phyloP scores from a whole-genome alignment of 2,329 filamentous ascomycete species.

The Periconia sp. region DNA sequence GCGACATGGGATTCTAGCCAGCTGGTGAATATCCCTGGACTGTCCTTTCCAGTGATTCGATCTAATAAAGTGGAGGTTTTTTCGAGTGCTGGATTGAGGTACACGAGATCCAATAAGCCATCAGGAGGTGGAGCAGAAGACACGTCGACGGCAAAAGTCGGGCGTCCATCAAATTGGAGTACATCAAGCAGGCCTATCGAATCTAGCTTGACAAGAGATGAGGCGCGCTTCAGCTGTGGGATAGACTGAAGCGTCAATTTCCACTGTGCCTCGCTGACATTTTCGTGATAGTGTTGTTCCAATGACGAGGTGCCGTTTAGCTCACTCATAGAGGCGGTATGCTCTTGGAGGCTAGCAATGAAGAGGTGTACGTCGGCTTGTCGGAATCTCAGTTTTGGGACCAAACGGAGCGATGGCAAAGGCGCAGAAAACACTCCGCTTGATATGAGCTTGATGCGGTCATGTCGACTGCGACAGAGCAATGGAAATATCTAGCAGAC shows the following conservation, averaged over 20 bases:
- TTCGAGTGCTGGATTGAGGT: slow-evolving; percentile 33
- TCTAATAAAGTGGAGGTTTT: slow-evolving; percentile 19
- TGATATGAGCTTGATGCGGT: too few relatives aligned
- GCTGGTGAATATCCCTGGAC: slow-evolving; percentile 19
- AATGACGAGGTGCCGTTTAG: not conserved
- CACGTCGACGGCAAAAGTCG: slow-evolving; percentile 29
- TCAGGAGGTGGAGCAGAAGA: slow-evolving; percentile 10
- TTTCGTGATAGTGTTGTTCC: slow-evolving; percentile 9
- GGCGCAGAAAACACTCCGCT: too few relatives aligned
- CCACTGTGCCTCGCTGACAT: slow-evolving; percentile 1
- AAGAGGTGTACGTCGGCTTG: too few relatives aligned
- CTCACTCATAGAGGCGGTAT: too few relatives aligned
- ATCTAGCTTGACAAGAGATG: slow-evolving; percentile 8
- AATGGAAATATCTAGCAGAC: too few relatives aligned
- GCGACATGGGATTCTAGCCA: slow-evolving; percentile 21
- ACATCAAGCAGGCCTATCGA: slow-evolving; percentile 24
- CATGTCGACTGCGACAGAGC: too few relatives aligned
- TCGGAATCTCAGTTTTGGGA: too few relatives aligned
- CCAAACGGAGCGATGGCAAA: too few relatives aligned
- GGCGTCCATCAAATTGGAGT: slow-evolving; percentile 30
- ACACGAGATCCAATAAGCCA: slow-evolving; percentile 23
- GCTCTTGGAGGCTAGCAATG: too few relatives aligned
- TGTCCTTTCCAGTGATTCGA: slow-evolving; percentile 23
- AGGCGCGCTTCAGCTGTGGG: slow-evolving; percentile 10
- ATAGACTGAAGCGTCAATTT: slow-evolving; percentile 14